Evolutionary conservation across 164 flowering plant species (phyloP).

Genomic region (Euptelea pleiosperma): DNA sequence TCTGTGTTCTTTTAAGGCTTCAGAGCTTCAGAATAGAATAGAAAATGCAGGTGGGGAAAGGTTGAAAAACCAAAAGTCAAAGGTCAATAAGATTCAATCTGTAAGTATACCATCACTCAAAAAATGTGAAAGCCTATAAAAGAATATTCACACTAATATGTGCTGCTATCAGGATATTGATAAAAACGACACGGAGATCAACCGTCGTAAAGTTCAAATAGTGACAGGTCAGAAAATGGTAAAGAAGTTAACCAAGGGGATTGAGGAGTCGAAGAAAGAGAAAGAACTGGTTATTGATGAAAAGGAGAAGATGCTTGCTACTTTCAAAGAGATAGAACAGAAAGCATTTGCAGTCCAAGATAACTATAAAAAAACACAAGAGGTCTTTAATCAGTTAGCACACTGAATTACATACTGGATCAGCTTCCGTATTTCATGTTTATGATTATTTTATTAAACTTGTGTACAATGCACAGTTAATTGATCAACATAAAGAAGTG

Average conservation of each 20-base stretch:
- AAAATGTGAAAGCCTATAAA: not conserved
- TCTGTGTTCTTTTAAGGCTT: constrained; percentile 44
- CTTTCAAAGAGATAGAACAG: constrained; percentile 66
- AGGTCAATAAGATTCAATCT: constrained; percentile 74
- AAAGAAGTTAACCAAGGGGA: constrained; percentile 73
- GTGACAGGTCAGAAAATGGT: constrained; percentile 73
- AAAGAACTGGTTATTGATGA: constrained; percentile 57
- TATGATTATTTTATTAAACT: not conserved
- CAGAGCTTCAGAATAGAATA: constrained; percentile 72
- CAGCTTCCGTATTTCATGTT: not conserved
- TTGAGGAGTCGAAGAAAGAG: constrained; percentile 88
- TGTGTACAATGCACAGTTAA: constrained; percentile 38
- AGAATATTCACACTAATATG: constrained; percentile 5
- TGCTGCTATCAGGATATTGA: constrained; percentile 69
- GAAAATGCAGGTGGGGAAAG: constrained; percentile 97
- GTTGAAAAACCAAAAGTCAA: constrained; percentile 64
- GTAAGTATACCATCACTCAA: constrained; percentile 47
- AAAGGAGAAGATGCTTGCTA: constrained; percentile 49
- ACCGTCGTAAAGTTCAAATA: constrained; percentile 82
- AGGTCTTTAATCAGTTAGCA: constrained; percentile 39
- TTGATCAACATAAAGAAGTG: constrained; percentile 73
- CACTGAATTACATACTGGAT: not conserved
- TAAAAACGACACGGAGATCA: constrained; percentile 70
- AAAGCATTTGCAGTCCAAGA: constrained; percentile 87
- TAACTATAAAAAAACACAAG: constrained; percentile 60